Evolutionary conservation across 768 basidiomycete species (phyloP), one percentile per base, ranked within the genome.

Genomic region (Thelephora aurantiotincta): DNA sequence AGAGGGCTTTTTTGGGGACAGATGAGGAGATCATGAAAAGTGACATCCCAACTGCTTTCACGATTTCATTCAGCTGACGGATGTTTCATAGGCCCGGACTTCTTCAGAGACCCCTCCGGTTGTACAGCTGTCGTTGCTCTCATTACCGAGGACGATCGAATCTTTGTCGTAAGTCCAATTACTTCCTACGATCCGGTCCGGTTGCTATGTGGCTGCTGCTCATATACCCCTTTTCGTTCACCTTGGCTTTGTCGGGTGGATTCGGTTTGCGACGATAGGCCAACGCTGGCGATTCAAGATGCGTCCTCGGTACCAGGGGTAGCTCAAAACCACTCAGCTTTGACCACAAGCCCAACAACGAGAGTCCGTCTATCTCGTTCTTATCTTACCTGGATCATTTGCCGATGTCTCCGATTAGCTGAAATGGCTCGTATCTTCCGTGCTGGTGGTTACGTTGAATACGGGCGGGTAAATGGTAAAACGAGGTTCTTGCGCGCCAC

Each of bases 401-500:
- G 45, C 46, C 50, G 37, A 51, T 30, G 19, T 49, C 36, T 47
- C 22, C 52, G 30, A 22, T 4, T 57, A 91, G 89, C 67, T 55
- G 96, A 99, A 66, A 86, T 74, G 58, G 72, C 74, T 22, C 83
- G 96, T 33, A 96, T 99, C 57, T 71, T 77, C 33, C 80, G 75
- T 33, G 96, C 92, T 23, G 96, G 96, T 38, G 96, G 96, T 38
- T 99, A 87, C 58, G 82, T 99, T 50, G 92, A 98, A 62, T 97
- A 79, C 58, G 93, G 92, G 33, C 84, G 96, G 45, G 96, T 99
- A 33, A 98, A 98, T 61, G 96, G 93, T 91, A 23, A 14, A 59
- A 53, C 33, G 26, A 38, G 16, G 18, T 20, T 33, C 18, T 26
- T 49, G 30, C 36, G 30, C 36, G 9, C 26, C 35, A 20, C 35